A percentile compares a stretch with the other conserved stretches of the same genome.
Evolutionary conservation across 331 rosid genomes (phyloP).

Genomic region (Ulmus americana): DNA sequence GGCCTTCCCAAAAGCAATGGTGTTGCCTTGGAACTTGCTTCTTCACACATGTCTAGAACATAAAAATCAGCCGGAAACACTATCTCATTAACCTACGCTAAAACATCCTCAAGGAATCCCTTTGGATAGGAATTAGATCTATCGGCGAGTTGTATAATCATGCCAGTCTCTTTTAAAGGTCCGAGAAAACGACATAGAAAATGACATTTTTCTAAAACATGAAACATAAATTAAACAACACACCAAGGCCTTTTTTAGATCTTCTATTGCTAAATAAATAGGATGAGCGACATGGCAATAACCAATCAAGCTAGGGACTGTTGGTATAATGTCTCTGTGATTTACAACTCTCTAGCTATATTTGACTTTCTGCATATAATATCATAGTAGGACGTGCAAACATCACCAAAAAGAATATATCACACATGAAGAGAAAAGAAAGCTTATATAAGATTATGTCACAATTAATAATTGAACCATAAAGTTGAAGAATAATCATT

Average conservation of each 20-base stretch:
- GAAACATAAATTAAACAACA: no score
- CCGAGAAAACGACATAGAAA: no score
- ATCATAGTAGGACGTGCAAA: conserved; percentile 6
- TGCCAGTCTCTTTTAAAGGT: no score
- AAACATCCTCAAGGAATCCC: no score
- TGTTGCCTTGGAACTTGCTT: no score
- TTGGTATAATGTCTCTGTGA: conserved; percentile 96
- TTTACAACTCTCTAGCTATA: conserved; percentile 98
- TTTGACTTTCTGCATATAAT: conserved; percentile 68
- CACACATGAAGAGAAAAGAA: background rate
- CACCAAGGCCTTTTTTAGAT: conserved; percentile 54
- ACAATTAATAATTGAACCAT: background rate
- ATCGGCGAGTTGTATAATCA: no score
- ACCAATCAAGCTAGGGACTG: conserved; percentile 92
- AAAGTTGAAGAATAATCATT: background rate
- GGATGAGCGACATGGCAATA: conserved; percentile 95
- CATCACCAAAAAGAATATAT: conserved; percentile 9
- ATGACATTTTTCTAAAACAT: no score
- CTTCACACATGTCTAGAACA: no score
- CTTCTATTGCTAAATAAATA: conserved; percentile 73
- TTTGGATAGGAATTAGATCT: no score
- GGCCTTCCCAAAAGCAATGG: no score
- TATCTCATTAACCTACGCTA: no score
- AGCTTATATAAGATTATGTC: background rate
- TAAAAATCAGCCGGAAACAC: no score